Percentiles rank a stretch among this genome's conserved stretches.
Conservation (phyloP, 192 early-diverging fungal species). For the Umbelopsis vinacea region DNA sequence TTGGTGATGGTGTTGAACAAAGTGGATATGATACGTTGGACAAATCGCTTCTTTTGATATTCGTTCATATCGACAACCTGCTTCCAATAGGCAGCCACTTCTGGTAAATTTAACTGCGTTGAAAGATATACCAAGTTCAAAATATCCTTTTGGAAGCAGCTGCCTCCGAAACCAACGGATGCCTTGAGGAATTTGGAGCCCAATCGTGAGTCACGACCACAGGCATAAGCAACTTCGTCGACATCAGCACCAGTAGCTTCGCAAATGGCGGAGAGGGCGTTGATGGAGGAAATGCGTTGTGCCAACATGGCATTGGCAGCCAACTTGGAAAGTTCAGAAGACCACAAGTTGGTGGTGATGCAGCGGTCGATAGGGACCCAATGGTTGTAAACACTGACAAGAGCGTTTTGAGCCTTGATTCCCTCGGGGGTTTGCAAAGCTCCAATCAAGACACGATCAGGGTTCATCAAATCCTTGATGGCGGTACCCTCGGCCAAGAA, state of each 20-base stretch:
- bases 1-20: constrained; percentile 83
- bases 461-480: constrained; percentile 77
- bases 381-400: constrained; percentile 75
- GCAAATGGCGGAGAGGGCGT: constrained; percentile 88
- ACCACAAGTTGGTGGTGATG: constrained; percentile 92
- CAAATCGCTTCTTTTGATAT: constrained; percentile 88
- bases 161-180: constrained; percentile 92
- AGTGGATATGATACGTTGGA: constrained; percentile 66
- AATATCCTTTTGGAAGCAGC: constrained; percentile 97
- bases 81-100: constrained; percentile 94
- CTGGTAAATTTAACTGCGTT: constrained; percentile 79
- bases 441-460: constrained; percentile 92
- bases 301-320: constrained; percentile 94
- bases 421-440: constrained; percentile 72
- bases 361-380: constrained; percentile 91
- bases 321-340: constrained; percentile 93
- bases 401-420: constrained; percentile 69
- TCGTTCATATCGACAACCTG: constrained; percentile 91
- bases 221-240: constrained; percentile 88
- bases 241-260: constrained; percentile 92
- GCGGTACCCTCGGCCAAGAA: constrained; percentile 95
- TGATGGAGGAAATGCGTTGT: constrained; percentile 94
- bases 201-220: constrained; percentile 84
- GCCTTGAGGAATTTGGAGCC: constrained; percentile 90
- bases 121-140: constrained; percentile 90